These are phyloP conservation scores for Rhodotorula graminis DNA, from an alignment of 768 basidiomycete genomes.

Conservation along the genomic window DNA sequence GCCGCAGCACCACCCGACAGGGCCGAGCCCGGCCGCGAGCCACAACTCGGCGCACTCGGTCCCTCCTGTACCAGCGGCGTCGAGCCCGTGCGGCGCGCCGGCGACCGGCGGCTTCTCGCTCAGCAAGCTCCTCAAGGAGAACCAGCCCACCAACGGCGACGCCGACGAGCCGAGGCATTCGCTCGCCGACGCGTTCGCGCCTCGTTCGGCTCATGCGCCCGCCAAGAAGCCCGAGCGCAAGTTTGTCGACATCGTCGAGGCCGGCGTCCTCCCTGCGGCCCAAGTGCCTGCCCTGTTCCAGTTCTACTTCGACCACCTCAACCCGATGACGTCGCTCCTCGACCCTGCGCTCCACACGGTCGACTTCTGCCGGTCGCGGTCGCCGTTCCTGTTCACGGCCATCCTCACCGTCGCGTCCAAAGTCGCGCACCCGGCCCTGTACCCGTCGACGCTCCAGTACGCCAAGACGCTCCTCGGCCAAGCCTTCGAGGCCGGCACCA, in stretches of 20 bases:
- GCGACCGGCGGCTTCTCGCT: constrained; percentile 21
- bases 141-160: neutral
- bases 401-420: constrained; percentile 79
- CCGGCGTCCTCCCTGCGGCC: neutral
- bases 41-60: neutral
- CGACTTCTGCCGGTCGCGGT: constrained; percentile 70
- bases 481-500: constrained; percentile 72
- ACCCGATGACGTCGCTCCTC: constrained; percentile 83
- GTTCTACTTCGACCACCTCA: constrained; percentile 68
- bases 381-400: constrained; percentile 76
- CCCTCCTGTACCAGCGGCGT: neutral
- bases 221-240: neutral
- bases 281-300: neutral
- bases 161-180: constrained; percentile 1
- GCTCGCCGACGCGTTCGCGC: constrained; percentile 18
- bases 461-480: constrained; percentile 69
- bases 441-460: constrained; percentile 64
- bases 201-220: neutral
- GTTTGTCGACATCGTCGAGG: constrained; percentile 2
- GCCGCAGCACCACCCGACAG: neutral
- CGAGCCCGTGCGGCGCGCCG: neutral
- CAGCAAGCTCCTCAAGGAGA: neutral
- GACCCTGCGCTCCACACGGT: constrained; percentile 80
- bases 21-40: neutral
- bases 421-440: constrained; percentile 68